Evolutionary conservation across 352 stramenopile species (phyloP).

Genomic region (Phytophthora pinifolia): DNA sequence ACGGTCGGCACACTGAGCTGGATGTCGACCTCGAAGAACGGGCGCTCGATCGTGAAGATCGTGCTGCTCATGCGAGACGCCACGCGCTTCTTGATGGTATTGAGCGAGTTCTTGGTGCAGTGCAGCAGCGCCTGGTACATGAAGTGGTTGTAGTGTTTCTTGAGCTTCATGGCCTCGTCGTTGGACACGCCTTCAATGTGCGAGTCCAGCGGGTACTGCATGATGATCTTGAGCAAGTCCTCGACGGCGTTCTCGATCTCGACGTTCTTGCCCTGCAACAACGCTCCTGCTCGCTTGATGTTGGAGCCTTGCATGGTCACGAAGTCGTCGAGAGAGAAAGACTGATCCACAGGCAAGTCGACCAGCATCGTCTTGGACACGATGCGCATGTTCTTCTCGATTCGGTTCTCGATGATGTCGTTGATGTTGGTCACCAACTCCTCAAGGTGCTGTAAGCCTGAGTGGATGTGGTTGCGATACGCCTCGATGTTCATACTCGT

Average conservation of each 20-base stretch:
- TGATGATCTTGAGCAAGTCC: slow-evolving; percentile 97
- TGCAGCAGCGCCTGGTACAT: slow-evolving; percentile 98
- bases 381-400: slow-evolving; percentile 99
- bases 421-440: slow-evolving; percentile 99
- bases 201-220: slow-evolving; percentile 94
- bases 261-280: slow-evolving; percentile 98
- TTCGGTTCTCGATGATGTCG: slow-evolving; percentile 99
- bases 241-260: slow-evolving; percentile 98
- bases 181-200: slow-evolving; percentile 93
- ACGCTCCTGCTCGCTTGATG: slow-evolving; percentile 87
- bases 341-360: slow-evolving; percentile 95
- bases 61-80: slow-evolving; percentile 86
- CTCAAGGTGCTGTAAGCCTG: slow-evolving; percentile 94
- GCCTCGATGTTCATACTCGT: slow-evolving; percentile 99
- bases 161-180: slow-evolving; percentile 95
- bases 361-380: slow-evolving; percentile 97
- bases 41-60: slow-evolving; percentile 92
- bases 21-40: slow-evolving; percentile 98
- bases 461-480: slow-evolving; percentile 94
- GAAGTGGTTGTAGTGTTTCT: slow-evolving; percentile 99
- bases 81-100: slow-evolving; percentile 98
- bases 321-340: slow-evolving; percentile 98
- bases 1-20: slow-evolving; percentile 94
- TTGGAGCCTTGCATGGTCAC: slow-evolving; percentile 96
- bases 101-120: slow-evolving; percentile 98